phyloP scores from a whole-genome alignment of 2,329 filamentous ascomycete genomes.

The Xylariaceae sp. region DNA sequence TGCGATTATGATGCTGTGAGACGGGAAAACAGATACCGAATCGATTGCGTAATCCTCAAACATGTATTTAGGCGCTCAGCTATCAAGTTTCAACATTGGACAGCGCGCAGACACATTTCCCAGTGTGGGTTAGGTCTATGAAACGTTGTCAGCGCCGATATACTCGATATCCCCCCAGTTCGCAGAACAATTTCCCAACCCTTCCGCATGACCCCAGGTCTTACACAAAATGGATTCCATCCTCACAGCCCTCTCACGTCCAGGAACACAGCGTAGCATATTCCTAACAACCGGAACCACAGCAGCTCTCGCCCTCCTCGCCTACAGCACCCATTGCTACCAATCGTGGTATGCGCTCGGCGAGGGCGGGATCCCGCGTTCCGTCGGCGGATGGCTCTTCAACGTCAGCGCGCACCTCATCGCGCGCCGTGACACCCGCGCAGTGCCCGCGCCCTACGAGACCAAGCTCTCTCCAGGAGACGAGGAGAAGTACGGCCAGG shows the following conservation, averaged over 20 bases:
- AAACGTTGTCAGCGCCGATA: too few relatives aligned
- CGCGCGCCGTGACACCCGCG: constrained; percentile 31
- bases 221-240: neutral
- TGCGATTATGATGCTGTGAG: too few relatives aligned
- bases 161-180: too few relatives aligned
- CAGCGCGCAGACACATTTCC: too few relatives aligned
- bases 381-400: constrained; percentile 38
- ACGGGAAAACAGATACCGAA: too few relatives aligned
- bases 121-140: too few relatives aligned
- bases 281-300: constrained; percentile 2
- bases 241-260: neutral
- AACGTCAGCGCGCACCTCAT: constrained; percentile 33
- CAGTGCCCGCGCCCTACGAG: constrained; percentile 27
- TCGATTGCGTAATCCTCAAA: too few relatives aligned
- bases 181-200: too few relatives aligned
- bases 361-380: constrained; percentile 41
- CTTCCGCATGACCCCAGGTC: too few relatives aligned
- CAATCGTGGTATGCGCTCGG: constrained; percentile 39
- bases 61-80: too few relatives aligned
- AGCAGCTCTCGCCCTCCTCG: constrained; percentile 8
- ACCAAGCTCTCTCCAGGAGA: constrained; percentile 4
- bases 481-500: constrained; percentile 3
- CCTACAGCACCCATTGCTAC: constrained; percentile 33
- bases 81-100: too few relatives aligned
- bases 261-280: neutral